Evolutionary conservation across 441 rosid species (phyloP).

Genomic region (Populus hybrid): DNA sequence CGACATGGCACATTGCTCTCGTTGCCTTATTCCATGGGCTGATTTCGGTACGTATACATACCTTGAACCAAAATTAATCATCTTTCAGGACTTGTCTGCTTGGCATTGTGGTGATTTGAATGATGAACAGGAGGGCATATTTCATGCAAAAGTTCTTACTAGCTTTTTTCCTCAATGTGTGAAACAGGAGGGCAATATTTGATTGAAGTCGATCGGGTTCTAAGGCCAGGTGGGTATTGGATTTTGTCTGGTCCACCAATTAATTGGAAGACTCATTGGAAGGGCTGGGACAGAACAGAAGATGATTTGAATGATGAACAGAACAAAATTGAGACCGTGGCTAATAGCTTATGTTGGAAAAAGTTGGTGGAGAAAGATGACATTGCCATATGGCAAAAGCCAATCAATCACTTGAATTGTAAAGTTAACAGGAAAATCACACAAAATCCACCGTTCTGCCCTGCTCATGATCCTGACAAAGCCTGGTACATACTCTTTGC

Average conservation of each 20-base stretch:
- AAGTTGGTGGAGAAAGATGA: slow-evolving; percentile 62
- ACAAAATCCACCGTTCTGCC: slow-evolving; percentile 40
- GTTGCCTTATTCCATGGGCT: slow-evolving; percentile 91
- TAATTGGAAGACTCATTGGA: slow-evolving; percentile 58
- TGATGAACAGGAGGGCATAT: too few relatives aligned
- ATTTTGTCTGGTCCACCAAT: slow-evolving; percentile 85
- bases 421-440: slow-evolving; percentile 29
- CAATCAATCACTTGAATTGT: slow-evolving; percentile 51
- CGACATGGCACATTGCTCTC: slow-evolving; percentile 95
- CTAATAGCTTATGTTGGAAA: slow-evolving; percentile 69
- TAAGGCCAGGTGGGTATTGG: slow-evolving; percentile 94
- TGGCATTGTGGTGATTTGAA: too few relatives aligned
- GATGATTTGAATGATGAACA: slow-evolving; percentile 68
- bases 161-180: neutral
- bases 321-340: slow-evolving; percentile 50
- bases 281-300: slow-evolving; percentile 70
- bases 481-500: slow-evolving; percentile 41
- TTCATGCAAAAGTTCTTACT: too few relatives aligned
- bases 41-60: slow-evolving; percentile 32
- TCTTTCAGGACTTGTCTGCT: neutral
- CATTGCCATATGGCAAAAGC: slow-evolving; percentile 86
- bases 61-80: neutral
- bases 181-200: slow-evolving; percentile 61
- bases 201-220: slow-evolving; percentile 76
- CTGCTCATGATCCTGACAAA: slow-evolving; percentile 48